Conservation (phyloP, 1,139 yeast genomes). For the Candida sojae region DNA sequence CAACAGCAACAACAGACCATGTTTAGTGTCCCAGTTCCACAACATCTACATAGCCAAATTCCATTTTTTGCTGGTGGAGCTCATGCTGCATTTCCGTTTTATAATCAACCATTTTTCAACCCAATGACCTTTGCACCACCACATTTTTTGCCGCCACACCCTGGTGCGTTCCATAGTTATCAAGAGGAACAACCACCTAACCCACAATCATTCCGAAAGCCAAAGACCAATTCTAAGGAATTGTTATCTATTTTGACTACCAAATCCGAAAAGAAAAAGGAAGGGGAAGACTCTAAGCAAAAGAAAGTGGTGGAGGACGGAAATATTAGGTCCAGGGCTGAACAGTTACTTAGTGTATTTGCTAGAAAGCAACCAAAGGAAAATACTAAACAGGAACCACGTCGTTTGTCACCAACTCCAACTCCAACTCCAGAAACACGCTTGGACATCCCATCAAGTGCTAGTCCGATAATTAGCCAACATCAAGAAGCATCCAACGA, state of each 20-base stretch:
- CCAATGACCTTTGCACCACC: slow-evolving; percentile 9
- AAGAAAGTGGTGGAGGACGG: slow-evolving; percentile 22
- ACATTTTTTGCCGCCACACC: slow-evolving; percentile 10
- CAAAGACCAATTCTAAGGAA: slow-evolving; percentile 51
- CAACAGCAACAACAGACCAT: slow-evolving; percentile 8
- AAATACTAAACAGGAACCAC: slow-evolving; percentile 1
- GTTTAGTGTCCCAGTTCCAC: slow-evolving; percentile 21
- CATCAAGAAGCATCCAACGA: slow-evolving; percentile 21
- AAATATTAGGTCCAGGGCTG: slow-evolving; percentile 39
- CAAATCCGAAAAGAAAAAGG: slow-evolving; percentile 21
- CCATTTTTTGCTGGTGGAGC: slow-evolving; percentile 21
- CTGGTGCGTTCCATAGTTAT: slow-evolving; percentile 3
- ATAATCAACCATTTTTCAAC: slow-evolving; percentile 10
- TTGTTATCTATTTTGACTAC: slow-evolving; percentile 51
- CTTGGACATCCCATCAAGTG: not conserved
- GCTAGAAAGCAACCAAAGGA: slow-evolving; percentile 18
- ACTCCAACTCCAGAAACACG: not conserved
- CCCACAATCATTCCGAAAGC: slow-evolving; percentile 45
- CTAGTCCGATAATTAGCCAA: not conserved
- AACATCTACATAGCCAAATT: slow-evolving; percentile 31
- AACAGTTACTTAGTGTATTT: slow-evolving; percentile 40
- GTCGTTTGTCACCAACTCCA: not conserved
- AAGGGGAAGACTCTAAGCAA: slow-evolving; percentile 6
- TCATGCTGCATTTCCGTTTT: slow-evolving; percentile 14
- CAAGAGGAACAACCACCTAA: slow-evolving; percentile 29